Conservation (phyloP, 345 rosid genomes). For the Hirschfeldia incana region DNA sequence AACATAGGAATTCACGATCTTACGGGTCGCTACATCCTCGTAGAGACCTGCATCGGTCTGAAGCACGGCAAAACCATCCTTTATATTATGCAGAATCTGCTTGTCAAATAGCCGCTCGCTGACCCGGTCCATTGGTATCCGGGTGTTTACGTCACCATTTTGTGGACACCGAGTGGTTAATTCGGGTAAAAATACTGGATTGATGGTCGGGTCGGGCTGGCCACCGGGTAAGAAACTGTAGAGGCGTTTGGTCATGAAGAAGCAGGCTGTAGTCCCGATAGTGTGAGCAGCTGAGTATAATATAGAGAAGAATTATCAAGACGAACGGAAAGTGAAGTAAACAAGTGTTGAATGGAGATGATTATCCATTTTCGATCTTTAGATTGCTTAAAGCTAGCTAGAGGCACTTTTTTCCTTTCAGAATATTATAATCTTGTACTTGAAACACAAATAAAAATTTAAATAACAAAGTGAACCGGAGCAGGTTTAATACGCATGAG, state of each 20-base stretch:
- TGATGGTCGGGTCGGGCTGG: constrained; percentile 63
- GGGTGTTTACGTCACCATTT: constrained; percentile 57
- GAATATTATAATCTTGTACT: neutral
- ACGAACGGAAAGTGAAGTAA: neutral
- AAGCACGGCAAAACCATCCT: constrained; percentile 67
- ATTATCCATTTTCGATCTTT: neutral
- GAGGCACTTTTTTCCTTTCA: neutral
- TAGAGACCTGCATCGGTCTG: constrained; percentile 73
- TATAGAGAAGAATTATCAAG: neutral
- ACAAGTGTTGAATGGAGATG: neutral
- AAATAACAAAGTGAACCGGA: neutral
- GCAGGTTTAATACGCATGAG: neutral
- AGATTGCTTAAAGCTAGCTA: neutral
- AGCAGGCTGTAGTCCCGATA: constrained; percentile 69
- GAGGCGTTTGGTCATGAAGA: constrained; percentile 43
- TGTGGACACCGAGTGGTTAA: constrained; percentile 52
- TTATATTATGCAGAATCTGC: constrained; percentile 58
- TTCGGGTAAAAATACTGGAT: constrained; percentile 47
- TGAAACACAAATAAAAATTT: neutral
- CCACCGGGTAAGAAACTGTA: constrained; percentile 53
- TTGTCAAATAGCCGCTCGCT: constrained; percentile 55
- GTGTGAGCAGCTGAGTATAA: no score
- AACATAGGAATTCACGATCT: constrained; percentile 54
- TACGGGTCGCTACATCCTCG: constrained; percentile 51
- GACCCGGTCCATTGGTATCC: constrained; percentile 58